Evolutionary conservation across 2,329 filamentous ascomycete species (phyloP).

Genomic region (Colletotrichum falcatum): DNA sequence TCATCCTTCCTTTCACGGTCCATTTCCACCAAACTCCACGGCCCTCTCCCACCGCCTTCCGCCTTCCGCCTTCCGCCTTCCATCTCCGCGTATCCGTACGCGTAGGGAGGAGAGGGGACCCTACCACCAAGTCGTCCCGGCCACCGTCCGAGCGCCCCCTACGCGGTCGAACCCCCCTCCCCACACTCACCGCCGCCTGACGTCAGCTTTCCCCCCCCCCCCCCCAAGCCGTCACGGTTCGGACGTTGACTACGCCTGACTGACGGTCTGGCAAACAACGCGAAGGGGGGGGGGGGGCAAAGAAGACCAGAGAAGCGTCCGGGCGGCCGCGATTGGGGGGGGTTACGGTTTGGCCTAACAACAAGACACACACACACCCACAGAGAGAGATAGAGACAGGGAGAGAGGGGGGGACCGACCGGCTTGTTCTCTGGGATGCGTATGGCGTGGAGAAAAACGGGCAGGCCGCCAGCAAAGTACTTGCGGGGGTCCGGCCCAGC

Average conservation of each 20-base stretch:
- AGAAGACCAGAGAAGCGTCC: not conserved
- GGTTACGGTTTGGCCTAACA: not conserved
- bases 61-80: not conserved
- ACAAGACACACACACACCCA: too few species aligned
- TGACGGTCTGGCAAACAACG: not conserved
- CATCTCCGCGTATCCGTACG: not conserved
- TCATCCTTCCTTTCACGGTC: not conserved
- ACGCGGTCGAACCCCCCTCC: not conserved
- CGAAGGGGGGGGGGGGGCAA: not conserved
- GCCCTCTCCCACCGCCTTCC: slow-evolving; percentile 2
- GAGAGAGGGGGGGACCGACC: too few species aligned
- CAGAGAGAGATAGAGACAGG: too few species aligned
- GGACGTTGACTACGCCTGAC: not conserved
- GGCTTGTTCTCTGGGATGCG: not conserved
- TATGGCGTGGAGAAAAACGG: too few species aligned
- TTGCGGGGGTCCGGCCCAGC: not conserved
- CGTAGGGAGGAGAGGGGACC: too few species aligned
- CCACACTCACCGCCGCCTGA: not conserved
- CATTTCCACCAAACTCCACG: not conserved
- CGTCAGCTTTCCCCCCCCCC: not conserved
- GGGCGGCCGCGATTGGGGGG: not conserved
- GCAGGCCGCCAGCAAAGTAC: not conserved
- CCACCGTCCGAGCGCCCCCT: not conserved
- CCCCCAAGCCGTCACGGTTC: not conserved
- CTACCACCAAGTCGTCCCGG: not conserved